Evolutionary conservation across 1,139 yeast species (phyloP), one percentile per base, ranked within the genome.

Genomic region (Komagataea norvegica): DNA sequence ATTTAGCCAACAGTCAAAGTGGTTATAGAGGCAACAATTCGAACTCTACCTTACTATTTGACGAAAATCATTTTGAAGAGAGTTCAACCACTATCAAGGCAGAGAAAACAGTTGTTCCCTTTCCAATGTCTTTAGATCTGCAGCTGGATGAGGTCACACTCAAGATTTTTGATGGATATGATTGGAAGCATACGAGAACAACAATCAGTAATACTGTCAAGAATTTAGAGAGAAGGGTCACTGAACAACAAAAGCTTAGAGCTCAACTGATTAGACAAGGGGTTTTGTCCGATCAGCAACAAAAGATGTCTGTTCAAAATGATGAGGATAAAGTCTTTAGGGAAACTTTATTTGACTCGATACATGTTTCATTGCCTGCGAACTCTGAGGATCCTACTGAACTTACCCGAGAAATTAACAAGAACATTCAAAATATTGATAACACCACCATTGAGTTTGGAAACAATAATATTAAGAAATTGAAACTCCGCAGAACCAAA

Each of bases 111-210:
- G 34, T 36, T 17, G 29, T 19, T 13, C 33, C 30, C 8, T 29
- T 29, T 21, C 55, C 51, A 4, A 24, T 46, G 39, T 26, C 25
- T 4, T 18, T 52, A 18, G 41, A 23, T n/a, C 16, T 53, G 6
- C 23, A 20, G 2, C 33, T 44, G 3, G 34, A 67, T 6, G 68
- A 66, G 32, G 58, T 70, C 0, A 60, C 60, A 4, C 61, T 91
- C 43, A 77, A 73, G 42, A 61, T 91, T 28, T 79, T 75, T 56
- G 98, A 91, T 62, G 99, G 99, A 0, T 91, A 80, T 54, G 98
- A 91, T 56, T 88, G 97, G 95, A 74, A 74, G 41, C 77, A 76
- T 34, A 87, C 97, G 0, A 68, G 95, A 44, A 70, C 68, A 29
- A 69, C 77, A 0, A 80, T 91, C 20, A 65, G 70, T 17, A 72